Evolutionary conservation across 768 basidiomycete genomes (phyloP), one percentile per base, ranked within the genome.

Genomic region (Gloeostereum incarnatum): DNA sequence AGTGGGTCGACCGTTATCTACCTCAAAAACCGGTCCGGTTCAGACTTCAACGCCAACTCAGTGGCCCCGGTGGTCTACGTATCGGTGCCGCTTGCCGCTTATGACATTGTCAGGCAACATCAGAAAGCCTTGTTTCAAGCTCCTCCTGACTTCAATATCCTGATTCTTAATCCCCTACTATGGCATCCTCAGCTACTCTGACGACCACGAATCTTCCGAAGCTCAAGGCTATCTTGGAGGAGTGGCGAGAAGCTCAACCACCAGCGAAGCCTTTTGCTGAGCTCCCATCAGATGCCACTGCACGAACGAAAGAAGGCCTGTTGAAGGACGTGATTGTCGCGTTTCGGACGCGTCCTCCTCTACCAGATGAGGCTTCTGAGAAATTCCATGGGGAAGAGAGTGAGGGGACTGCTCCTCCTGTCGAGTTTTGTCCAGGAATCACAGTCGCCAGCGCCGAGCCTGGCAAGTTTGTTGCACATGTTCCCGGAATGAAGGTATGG

Each of bases 251-350:
- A 34, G 47, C 51, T 41, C 51, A 50, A 40, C 38, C 46, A 4
- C 32, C 48, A 13, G 11, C 36, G 10, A 49, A 45, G 14, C 41
- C 48, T 7, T 57, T 57, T 38, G 17, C 38, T 9, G 43, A 39
- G 17, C 42, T 45, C 2, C 36, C 47, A 0, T 42, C 23, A 6
- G 44, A 49, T 10, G 20, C 41, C 31, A 38, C 39, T 14, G 40
- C 35, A 6, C 21, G 35, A 32, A 40, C 29, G 40, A 40, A 36
- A 26, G 38, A 38, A 40, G 36, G 26, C 26, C 26, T 25, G 45
- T 47, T 35, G 21, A 59, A 59, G 39, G 57, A 60, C 45, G 53
- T 60, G 24, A 42, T 60, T 29, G 59, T 61, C 45, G 60, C 60
- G 42, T 60, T 61, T 37, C 41, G 60, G 33, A 61, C 60, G 40